Conservation (phyloP, 2,329 filamentous ascomycete species). For the Colletotrichum lentis region DNA sequence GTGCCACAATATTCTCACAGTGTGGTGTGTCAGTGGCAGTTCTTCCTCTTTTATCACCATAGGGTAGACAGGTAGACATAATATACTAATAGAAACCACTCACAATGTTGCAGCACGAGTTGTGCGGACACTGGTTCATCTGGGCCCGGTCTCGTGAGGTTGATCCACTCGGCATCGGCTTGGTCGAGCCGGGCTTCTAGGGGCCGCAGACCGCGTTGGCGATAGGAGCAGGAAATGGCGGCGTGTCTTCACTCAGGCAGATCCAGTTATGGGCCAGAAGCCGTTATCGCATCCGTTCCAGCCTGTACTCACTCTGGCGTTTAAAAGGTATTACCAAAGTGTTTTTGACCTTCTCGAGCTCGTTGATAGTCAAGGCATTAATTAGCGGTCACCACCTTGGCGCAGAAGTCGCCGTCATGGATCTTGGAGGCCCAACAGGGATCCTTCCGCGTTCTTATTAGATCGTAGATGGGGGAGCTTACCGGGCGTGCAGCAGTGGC, state of each 20-base stretch:
- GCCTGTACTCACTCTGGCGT: slow-evolving; percentile 33
- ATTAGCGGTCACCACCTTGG: slow-evolving; percentile 44
- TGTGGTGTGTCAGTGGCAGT: neutral
- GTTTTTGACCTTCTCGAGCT: slow-evolving; percentile 52
- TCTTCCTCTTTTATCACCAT: neutral
- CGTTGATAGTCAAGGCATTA: slow-evolving; percentile 44
- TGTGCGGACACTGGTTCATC: slow-evolving; percentile 49
- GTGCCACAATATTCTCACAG: slow-evolving; percentile 45
- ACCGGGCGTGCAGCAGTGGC: slow-evolving; percentile 50
- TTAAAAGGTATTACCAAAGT: slow-evolving; percentile 49
- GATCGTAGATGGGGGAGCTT: slow-evolving; percentile 48
- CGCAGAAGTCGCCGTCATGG: slow-evolving; percentile 48
- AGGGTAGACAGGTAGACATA: too few species aligned
- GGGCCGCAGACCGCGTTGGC: slow-evolving; percentile 55
- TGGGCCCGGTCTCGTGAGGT: slow-evolving; percentile 19
- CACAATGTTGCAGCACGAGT: slow-evolving; percentile 50
- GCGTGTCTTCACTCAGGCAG: slow-evolving; percentile 51
- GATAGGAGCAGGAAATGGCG: slow-evolving; percentile 52
- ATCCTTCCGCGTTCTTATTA: slow-evolving; percentile 46
- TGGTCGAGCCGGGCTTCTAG: slow-evolving; percentile 48
- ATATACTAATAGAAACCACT: neutral
- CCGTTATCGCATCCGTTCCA: slow-evolving; percentile 47
- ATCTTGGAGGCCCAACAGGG: slow-evolving; percentile 48
- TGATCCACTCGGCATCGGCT: slow-evolving; percentile 41
- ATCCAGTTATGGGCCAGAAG: slow-evolving; percentile 42